phyloP scores from a whole-genome alignment of 1,284 basidiomycete genomes.

The Sporisorium sorghi region DNA sequence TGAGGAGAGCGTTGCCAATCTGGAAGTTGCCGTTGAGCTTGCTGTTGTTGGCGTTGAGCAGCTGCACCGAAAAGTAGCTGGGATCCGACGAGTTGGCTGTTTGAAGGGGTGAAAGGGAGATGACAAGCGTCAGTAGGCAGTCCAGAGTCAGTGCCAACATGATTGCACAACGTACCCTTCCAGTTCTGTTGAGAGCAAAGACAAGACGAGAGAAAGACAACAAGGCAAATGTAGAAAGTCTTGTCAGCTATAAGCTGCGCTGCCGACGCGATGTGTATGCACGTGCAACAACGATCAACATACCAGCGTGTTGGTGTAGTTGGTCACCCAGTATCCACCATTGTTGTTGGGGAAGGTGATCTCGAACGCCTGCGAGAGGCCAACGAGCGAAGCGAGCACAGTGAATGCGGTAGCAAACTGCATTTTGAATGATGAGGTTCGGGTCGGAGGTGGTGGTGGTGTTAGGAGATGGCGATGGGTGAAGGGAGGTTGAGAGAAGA shows the following conservation, averaged over 20 bases:
- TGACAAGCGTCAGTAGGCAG: background rate
- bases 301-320: slow-evolving; percentile 53
- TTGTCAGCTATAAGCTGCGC: slow-evolving; percentile 2
- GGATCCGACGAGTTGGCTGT: slow-evolving; percentile 55
- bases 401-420: slow-evolving; percentile 28
- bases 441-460: background rate
- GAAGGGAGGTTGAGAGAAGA: background rate
- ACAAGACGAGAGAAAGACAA: background rate
- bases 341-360: slow-evolving; percentile 54
- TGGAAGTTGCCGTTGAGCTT: slow-evolving; percentile 59
- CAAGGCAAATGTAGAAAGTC: background rate
- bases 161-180: slow-evolving; percentile 26
- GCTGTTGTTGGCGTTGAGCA: slow-evolving; percentile 49
- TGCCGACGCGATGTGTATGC: too few species aligned
- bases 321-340: slow-evolving; percentile 56
- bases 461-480: too few species aligned
- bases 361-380: slow-evolving; percentile 47
- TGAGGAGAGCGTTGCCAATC: slow-evolving; percentile 51
- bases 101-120: background rate
- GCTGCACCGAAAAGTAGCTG: slow-evolving; percentile 49
- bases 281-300: background rate
- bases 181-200: slow-evolving; percentile 22
- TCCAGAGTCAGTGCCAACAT: background rate
- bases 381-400: slow-evolving; percentile 29
- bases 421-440: slow-evolving; percentile 17